These are phyloP conservation scores for Omphalotus guepiniiformis DNA, from an alignment of 768 basidiomycete species.

Conservation along the genomic window DNA sequence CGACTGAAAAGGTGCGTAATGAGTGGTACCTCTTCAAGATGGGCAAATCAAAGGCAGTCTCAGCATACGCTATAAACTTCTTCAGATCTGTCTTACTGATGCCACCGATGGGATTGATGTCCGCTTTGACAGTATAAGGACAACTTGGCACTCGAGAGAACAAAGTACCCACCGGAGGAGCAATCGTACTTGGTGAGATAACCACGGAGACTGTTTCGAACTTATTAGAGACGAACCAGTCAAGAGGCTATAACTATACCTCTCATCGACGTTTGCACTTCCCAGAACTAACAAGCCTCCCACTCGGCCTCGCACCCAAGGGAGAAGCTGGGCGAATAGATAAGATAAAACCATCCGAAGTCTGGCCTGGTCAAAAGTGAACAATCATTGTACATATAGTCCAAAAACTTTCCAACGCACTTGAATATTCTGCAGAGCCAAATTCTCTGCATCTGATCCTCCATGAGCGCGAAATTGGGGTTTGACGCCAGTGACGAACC, in stretches of 20 bases:
- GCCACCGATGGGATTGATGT: constrained; percentile 97
- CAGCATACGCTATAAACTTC: constrained; percentile 87
- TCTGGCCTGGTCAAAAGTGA: constrained; percentile 54
- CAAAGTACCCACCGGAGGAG: constrained; percentile 59
- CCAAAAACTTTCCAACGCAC: constrained; percentile 26
- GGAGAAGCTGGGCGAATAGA: constrained; percentile 91
- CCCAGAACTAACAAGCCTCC: constrained; percentile 95
- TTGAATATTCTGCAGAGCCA: constrained; percentile 97
- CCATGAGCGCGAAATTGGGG: constrained; percentile 83
- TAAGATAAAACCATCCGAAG: constrained; percentile 94
- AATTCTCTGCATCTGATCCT: constrained; percentile 82
- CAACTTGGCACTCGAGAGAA: neutral
- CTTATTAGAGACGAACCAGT: neutral
- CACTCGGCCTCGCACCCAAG: constrained; percentile 79
- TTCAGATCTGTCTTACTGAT: constrained; percentile 98
- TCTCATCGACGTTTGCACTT: constrained; percentile 98
- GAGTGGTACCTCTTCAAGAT: constrained; percentile 64
- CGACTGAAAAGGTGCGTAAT: neutral
- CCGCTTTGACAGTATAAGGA: constrained; percentile 72
- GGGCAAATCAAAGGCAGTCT: constrained; percentile 75
- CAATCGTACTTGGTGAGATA: constrained; percentile 99
- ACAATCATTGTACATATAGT: constrained; percentile 1
- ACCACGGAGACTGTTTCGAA: constrained; percentile 68
- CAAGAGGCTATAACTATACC: constrained; percentile 38
- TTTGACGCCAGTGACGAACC: constrained; percentile 61